Conservation (phyloP, 345 rosid genomes). For the Bretschneidera sinensis region DNA sequence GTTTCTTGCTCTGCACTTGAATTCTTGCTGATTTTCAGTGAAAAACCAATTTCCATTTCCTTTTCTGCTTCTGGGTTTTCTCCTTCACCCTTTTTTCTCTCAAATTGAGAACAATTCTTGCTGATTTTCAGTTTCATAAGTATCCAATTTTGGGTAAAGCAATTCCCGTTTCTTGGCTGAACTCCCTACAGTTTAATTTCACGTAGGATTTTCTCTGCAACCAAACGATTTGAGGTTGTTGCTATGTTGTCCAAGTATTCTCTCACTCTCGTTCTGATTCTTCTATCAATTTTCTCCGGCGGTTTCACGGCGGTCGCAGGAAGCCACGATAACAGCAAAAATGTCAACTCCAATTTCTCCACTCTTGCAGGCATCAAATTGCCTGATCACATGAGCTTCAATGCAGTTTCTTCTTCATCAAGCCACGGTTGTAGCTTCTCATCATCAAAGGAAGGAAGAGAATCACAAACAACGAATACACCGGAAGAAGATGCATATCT, state of each 20-base stretch:
- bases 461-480: conserved; percentile 12
- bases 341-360: conserved; percentile 34
- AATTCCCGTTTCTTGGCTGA: not conserved
- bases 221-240: conserved; percentile 17
- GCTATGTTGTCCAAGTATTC: conserved; percentile 47
- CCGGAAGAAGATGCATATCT: conserved; percentile 7
- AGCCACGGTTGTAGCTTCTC: conserved; percentile 50
- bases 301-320: conserved; percentile 33
- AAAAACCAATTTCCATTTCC: no score
- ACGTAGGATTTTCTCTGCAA: conserved; percentile 19
- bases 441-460: conserved; percentile 25
- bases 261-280: conserved; percentile 26
- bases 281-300: conserved; percentile 31
- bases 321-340: conserved; percentile 23
- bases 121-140: not conserved
- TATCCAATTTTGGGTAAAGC: no score
- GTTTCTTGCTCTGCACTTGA: no score
- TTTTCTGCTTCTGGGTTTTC: no score
- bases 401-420: conserved; percentile 64
- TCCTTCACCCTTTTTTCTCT: not conserved
- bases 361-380: conserved; percentile 58
- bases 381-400: conserved; percentile 61
- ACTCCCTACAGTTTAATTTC: not conserved
- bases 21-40: no score
- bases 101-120: not conserved